These are phyloP conservation scores for Salix dunnii DNA, from an alignment of 345 rosid species.

Conservation along the genomic window DNA sequence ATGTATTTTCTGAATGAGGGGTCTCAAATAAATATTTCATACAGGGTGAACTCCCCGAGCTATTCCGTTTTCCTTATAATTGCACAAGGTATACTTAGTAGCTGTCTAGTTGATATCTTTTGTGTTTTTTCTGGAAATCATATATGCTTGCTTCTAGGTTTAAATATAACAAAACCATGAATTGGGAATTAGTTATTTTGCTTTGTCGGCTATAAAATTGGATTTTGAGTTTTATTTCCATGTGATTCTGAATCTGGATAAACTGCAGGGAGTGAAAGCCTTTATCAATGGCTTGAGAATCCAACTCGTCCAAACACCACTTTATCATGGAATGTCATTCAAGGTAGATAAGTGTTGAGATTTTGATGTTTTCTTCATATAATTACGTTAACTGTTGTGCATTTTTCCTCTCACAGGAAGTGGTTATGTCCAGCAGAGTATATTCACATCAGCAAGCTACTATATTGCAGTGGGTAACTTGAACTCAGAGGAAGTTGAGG, in stretches of 20 bases:
- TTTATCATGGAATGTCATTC: conserved; percentile 72
- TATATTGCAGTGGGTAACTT: conserved; percentile 77
- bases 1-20: conserved; percentile 68
- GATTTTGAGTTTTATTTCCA: background rate
- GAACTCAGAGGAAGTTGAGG: conserved; percentile 71
- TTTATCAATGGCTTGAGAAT: conserved; percentile 75
- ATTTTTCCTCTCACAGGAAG: conserved; percentile 43
- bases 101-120: background rate
- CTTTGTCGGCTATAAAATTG: background rate
- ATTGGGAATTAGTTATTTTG: background rate
- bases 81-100: conserved; percentile 66
- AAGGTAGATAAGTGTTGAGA: conserved; percentile 42
- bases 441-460: conserved; percentile 65
- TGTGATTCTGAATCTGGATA: conserved; percentile 22
- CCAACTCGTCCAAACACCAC: conserved; percentile 83
- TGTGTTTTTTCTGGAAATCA: background rate
- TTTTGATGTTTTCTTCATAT: conserved; percentile 10
- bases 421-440: conserved; percentile 57
- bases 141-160: background rate
- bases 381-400: conserved; percentile 11
- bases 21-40: conserved; percentile 68
- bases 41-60: conserved; percentile 47
- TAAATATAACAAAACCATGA: background rate
- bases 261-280: conserved; percentile 73
- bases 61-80: conserved; percentile 68